phyloP scores from a whole-genome alignment of 495 filamentous ascomycete species.

The Astrocystis sublimbata region DNA sequence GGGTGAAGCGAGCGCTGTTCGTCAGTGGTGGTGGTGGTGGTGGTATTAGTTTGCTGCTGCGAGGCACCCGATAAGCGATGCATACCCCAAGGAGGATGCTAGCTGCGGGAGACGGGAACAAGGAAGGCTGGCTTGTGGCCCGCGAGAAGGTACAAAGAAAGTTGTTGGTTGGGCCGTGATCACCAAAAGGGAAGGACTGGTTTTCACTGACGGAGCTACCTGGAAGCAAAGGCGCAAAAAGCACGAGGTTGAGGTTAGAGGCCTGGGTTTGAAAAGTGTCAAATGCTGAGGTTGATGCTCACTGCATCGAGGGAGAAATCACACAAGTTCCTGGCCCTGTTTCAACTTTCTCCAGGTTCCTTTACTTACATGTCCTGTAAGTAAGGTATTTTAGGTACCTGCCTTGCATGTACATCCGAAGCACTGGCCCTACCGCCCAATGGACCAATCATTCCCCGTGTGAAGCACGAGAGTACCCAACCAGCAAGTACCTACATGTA shows the following conservation, averaged over 20 bases:
- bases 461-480: too few relatives aligned
- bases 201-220: too few relatives aligned
- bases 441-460: too few relatives aligned
- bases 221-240: too few relatives aligned
- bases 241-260: too few relatives aligned
- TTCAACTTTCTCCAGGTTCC: conserved; percentile 12
- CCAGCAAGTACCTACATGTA: not conserved
- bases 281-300: too few relatives aligned
- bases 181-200: too few relatives aligned
- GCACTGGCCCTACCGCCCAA: too few relatives aligned
- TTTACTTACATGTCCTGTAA: too few relatives aligned
- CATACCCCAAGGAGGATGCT: not conserved
- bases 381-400: too few relatives aligned
- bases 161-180: too few relatives aligned
- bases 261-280: not conserved
- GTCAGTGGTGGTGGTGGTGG: not conserved
- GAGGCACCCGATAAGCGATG: conserved; percentile 4
- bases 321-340: conserved; percentile 13
- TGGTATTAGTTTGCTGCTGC: not conserved
- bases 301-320: not conserved
- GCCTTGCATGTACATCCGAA: not conserved
- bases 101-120: not conserved
- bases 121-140: not conserved
- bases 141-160: not conserved
- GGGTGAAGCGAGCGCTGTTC: not conserved